Percentiles rank a stretch among this genome's conserved stretches.
Evolutionary conservation across 1,284 basidiomycete genomes (phyloP).

Genomic region (Omphalotus olearius): DNA sequence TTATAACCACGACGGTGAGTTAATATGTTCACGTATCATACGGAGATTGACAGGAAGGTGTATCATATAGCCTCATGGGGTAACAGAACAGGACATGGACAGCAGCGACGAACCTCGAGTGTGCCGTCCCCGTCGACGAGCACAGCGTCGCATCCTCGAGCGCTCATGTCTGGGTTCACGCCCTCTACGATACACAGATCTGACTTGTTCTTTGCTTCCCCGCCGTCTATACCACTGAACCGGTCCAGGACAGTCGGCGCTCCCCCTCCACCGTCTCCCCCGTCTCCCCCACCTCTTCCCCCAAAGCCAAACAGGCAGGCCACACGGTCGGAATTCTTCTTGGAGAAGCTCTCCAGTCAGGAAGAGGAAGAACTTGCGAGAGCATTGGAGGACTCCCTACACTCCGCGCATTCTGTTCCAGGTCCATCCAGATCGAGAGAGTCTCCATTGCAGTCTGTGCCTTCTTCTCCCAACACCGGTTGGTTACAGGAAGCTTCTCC

Average conservation of each 20-base stretch:
- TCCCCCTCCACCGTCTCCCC: constrained; percentile 9
- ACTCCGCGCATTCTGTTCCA: not conserved
- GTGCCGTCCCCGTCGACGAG: no score
- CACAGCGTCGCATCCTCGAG: constrained; percentile 4
- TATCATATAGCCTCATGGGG: constrained; percentile 9
- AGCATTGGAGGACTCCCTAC: constrained; percentile 56
- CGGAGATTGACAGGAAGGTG: not conserved
- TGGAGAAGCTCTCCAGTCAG: constrained; percentile 32
- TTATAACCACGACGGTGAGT: no score
- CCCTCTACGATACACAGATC: constrained; percentile 16
- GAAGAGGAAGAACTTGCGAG: constrained; percentile 66
- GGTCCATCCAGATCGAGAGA: not conserved
- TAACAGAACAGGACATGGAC: not conserved
- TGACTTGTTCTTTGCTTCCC: constrained; percentile 10
- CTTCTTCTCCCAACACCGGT: not conserved
- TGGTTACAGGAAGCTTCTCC: no score
- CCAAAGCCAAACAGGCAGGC: constrained; percentile 40
- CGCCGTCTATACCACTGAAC: constrained; percentile 9
- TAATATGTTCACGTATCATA: no score
- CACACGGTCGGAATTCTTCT: constrained; percentile 30
- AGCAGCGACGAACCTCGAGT: no score
- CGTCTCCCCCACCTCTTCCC: constrained; percentile 9
- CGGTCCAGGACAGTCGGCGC: constrained; percentile 20
- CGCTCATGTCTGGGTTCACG: constrained; percentile 8
- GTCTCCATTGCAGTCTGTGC: not conserved